Conservation (phyloP, 2,329 filamentous ascomycete genomes). For the Aspergillus tubingensis region DNA sequence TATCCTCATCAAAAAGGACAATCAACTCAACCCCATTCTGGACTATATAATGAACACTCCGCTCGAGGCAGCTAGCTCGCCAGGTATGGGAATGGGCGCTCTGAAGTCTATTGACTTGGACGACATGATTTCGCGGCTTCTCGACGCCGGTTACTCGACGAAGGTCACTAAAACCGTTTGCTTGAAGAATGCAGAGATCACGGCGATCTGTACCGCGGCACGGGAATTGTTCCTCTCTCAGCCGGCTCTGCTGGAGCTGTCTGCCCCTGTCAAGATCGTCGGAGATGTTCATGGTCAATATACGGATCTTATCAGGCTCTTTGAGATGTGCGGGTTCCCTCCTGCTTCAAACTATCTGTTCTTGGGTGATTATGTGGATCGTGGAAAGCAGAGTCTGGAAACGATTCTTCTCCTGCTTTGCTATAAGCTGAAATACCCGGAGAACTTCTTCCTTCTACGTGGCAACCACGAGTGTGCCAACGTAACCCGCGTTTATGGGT, state of each 20-base stretch:
- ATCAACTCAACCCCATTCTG: constrained; percentile 67
- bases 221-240: constrained; percentile 89
- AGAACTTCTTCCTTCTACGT: constrained; percentile 94
- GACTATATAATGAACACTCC: constrained; percentile 50
- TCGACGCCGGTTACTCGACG: constrained; percentile 92
- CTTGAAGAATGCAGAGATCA: constrained; percentile 96
- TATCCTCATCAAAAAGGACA: constrained; percentile 81
- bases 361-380: constrained; percentile 93
- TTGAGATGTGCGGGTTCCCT: constrained; percentile 98
- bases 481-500: constrained; percentile 92
- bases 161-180: constrained; percentile 98
- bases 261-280: constrained; percentile 95
- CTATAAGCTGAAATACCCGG: constrained; percentile 96
- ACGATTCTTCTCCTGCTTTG: constrained; percentile 90
- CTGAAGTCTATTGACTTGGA: constrained; percentile 93
- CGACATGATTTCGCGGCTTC: constrained; percentile 91
- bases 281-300: constrained; percentile 97
- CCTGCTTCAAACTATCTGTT: constrained; percentile 91
- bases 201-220: constrained; percentile 85
- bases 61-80: constrained; percentile 49
- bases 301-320: constrained; percentile 92
- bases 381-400: constrained; percentile 92
- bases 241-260: constrained; percentile 85
- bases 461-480: constrained; percentile 98
- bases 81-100: constrained; percentile 78